These are phyloP conservation scores for Coemansia sp. DNA, from an alignment of 192 early-diverging fungal species.

Conservation along the genomic window DNA sequence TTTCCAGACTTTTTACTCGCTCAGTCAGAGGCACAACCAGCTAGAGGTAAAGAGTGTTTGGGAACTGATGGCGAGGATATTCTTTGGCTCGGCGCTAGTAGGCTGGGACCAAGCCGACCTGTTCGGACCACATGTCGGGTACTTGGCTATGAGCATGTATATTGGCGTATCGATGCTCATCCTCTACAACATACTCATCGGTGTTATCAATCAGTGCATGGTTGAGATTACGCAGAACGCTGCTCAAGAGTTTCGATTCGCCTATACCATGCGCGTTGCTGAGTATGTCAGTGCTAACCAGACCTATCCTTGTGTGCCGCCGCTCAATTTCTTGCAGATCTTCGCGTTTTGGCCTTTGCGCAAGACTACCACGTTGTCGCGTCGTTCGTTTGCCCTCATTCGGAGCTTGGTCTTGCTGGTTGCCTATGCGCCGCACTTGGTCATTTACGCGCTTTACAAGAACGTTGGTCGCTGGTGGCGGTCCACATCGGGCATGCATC, in stretches of 20 bases:
- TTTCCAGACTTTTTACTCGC: constrained; percentile 42
- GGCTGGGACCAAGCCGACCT: constrained; percentile 41
- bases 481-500: constrained; percentile 24
- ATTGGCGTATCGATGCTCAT: constrained; percentile 48
- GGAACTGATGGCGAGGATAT: constrained; percentile 41
- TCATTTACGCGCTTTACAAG: constrained; percentile 17
- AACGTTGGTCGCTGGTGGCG: constrained; percentile 24
- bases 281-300: constrained; percentile 42
- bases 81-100: constrained; percentile 36
- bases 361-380: constrained; percentile 19
- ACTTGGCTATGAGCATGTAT: constrained; percentile 36
- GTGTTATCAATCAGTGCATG: constrained; percentile 47
- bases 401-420: constrained; percentile 21
- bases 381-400: constrained; percentile 21
- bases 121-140: constrained; percentile 36
- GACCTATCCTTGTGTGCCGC: constrained; percentile 43
- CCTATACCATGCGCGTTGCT: constrained; percentile 31
- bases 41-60: constrained; percentile 21
- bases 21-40: constrained; percentile 36
- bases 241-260: constrained; percentile 40
- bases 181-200: constrained; percentile 45
- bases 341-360: constrained; percentile 34
- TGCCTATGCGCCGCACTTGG: constrained; percentile 32
- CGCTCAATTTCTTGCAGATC: constrained; percentile 34
- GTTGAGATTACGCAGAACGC: constrained; percentile 35